Conservation (phyloP, 768 basidiomycete genomes). For the Rhodosporidiobolus odoratus region DNA sequence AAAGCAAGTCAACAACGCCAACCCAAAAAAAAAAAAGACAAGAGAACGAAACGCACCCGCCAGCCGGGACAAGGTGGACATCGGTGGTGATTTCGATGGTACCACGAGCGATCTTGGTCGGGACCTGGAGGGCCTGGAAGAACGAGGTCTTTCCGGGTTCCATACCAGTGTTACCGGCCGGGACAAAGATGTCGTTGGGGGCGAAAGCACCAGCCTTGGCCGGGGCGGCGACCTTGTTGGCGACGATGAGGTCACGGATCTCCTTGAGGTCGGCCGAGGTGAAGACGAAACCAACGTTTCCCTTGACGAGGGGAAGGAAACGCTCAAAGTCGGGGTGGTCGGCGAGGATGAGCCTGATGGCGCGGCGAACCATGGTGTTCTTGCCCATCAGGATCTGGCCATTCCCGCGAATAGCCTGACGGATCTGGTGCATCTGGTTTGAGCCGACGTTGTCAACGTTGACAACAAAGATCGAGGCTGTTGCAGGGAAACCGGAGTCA, state of each 20-base stretch:
- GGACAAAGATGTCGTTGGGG: conserved; percentile 83
- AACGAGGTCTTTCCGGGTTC: conserved; percentile 99
- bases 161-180: conserved; percentile 98
- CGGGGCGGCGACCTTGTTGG: conserved; percentile 97
- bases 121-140: conserved; percentile 99
- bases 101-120: conserved; percentile 99
- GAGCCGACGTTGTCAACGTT: conserved; percentile 99
- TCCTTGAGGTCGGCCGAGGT: conserved; percentile 88
- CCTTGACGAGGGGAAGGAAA: conserved; percentile 89
- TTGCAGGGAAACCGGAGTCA: conserved; percentile 18
- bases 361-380: conserved; percentile 99
- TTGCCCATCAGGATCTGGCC: conserved; percentile 99
- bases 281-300: conserved; percentile 99
- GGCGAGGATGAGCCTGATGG: conserved; percentile 79
- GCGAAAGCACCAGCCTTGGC: conserved; percentile 97
- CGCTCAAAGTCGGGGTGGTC: conserved; percentile 93
- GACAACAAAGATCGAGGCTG: conserved; percentile 96
- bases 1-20: no score
- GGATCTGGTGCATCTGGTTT: conserved; percentile 97
- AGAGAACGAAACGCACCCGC: conserved; percentile 55
- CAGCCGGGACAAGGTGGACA: conserved; percentile 87
- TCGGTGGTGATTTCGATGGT: conserved; percentile 99
- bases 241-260: conserved; percentile 80
- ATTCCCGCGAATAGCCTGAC: conserved; percentile 87
- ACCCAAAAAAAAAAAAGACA: no score